Evolutionary conservation across 768 basidiomycete species (phyloP).

Genomic region (Mycena crocata): DNA sequence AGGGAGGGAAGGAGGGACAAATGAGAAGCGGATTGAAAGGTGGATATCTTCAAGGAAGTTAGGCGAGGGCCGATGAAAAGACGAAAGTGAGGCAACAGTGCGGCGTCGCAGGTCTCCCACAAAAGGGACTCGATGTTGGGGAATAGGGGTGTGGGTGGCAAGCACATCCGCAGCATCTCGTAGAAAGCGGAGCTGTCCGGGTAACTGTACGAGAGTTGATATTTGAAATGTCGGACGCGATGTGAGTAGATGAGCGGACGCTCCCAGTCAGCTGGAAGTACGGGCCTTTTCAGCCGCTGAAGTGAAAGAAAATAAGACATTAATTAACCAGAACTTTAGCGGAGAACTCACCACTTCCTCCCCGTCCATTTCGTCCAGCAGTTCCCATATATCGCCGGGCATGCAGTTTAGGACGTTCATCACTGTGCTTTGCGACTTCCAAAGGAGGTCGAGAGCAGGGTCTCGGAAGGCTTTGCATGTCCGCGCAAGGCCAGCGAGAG

Average conservation of each 20-base stretch:
- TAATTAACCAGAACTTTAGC: background rate
- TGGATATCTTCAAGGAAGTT: background rate
- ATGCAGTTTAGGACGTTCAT: slow-evolving; percentile 14
- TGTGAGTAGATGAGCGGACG: slow-evolving; percentile 9
- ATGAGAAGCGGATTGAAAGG: slow-evolving; percentile 6
- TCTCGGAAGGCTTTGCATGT: slow-evolving; percentile 7
- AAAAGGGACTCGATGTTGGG: slow-evolving; percentile 10
- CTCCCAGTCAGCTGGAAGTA: slow-evolving; percentile 19
- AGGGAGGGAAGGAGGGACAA: slow-evolving; percentile 16
- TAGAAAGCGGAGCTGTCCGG: background rate
- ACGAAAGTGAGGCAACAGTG: slow-evolving; percentile 1
- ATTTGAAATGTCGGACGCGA: slow-evolving; percentile 10
- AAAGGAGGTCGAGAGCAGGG: slow-evolving; percentile 14
- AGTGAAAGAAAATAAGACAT: background rate
- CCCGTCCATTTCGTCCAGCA: too few relatives aligned
- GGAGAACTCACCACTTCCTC: slow-evolving; percentile 12
- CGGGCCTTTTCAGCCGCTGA: slow-evolving; percentile 4
- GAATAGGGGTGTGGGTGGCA: slow-evolving; percentile 1
- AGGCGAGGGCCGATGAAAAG: slow-evolving; percentile 17
- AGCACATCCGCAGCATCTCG: slow-evolving; percentile 13
- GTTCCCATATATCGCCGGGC: slow-evolving; percentile 21
- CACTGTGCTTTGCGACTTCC: background rate
- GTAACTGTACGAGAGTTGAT: background rate
- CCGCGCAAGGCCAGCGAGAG: slow-evolving; percentile 11
- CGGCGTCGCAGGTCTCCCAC: slow-evolving; percentile 1